phyloP scores from a whole-genome alignment of 2,329 filamentous ascomycete genomes.

The Aspergillus uvarum region DNA sequence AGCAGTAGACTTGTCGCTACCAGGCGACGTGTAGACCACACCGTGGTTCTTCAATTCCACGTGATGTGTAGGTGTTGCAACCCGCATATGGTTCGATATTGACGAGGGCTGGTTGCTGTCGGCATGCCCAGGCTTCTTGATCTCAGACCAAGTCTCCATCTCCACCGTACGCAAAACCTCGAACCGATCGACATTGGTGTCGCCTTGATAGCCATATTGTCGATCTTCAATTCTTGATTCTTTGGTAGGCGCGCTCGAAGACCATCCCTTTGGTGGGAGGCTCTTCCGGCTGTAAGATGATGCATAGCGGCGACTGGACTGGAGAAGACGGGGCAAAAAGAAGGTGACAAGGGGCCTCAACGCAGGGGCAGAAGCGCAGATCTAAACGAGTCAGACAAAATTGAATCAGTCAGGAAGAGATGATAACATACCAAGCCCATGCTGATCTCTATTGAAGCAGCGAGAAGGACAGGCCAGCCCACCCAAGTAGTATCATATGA shows the following conservation, averaged over 20 bases:
- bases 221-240: slow-evolving; percentile 9
- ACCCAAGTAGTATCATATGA: slow-evolving; percentile 38
- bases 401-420: neutral
- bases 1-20: slow-evolving; percentile 21
- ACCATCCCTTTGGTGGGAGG: slow-evolving; percentile 24
- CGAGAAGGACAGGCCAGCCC: slow-evolving; percentile 34
- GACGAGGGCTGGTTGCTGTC: slow-evolving; percentile 20
- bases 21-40: slow-evolving; percentile 22
- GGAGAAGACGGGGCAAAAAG: slow-evolving; percentile 34
- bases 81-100: slow-evolving; percentile 16
- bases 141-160: slow-evolving; percentile 35
- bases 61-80: slow-evolving; percentile 13
- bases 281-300: slow-evolving; percentile 20
- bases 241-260: slow-evolving; percentile 25
- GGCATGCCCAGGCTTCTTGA: slow-evolving; percentile 16
- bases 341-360: slow-evolving; percentile 35
- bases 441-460: slow-evolving; percentile 36
- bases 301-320: slow-evolving; percentile 25
- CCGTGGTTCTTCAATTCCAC: slow-evolving; percentile 22
- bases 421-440: slow-evolving; percentile 34
- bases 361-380: slow-evolving; percentile 40
- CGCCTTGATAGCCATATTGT: slow-evolving; percentile 19
- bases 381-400: slow-evolving; percentile 22
- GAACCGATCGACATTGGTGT: slow-evolving; percentile 21
- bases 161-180: slow-evolving; percentile 38